phyloP scores from a whole-genome alignment of 495 filamentous ascomycete species.

The Tuber brumale region DNA sequence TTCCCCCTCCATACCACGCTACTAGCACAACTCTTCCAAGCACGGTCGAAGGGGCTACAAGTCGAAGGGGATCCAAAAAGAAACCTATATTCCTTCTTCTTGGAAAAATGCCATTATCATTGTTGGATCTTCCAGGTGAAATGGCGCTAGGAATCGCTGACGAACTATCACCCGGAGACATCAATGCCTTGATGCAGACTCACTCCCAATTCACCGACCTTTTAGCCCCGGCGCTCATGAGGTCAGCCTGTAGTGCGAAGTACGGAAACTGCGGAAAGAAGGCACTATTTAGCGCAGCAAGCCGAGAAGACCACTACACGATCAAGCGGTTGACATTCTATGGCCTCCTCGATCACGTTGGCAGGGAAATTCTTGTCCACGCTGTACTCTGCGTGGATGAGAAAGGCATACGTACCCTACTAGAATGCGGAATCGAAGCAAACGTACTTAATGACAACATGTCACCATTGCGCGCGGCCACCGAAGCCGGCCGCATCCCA shows the following conservation, averaged over 20 bases:
- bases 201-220: neutral
- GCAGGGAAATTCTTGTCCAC: neutral
- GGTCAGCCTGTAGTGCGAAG: neutral
- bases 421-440: neutral
- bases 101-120: neutral
- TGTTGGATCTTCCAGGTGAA: neutral
- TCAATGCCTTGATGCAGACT: neutral
- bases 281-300: neutral
- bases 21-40: neutral
- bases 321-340: neutral
- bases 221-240: neutral
- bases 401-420: neutral
- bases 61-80: too few species aligned
- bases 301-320: neutral
- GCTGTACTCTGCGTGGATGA: neutral
- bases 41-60: neutral
- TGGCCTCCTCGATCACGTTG: neutral
- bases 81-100: neutral
- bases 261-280: neutral
- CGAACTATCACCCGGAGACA: neutral
- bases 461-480: neutral
- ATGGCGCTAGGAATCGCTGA: neutral
- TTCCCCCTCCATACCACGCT: neutral
- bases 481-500: neutral
- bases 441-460: neutral